Conservation (phyloP, 2,329 filamentous ascomycete species). For the Tolypocladium ophioglossoides region DNA sequence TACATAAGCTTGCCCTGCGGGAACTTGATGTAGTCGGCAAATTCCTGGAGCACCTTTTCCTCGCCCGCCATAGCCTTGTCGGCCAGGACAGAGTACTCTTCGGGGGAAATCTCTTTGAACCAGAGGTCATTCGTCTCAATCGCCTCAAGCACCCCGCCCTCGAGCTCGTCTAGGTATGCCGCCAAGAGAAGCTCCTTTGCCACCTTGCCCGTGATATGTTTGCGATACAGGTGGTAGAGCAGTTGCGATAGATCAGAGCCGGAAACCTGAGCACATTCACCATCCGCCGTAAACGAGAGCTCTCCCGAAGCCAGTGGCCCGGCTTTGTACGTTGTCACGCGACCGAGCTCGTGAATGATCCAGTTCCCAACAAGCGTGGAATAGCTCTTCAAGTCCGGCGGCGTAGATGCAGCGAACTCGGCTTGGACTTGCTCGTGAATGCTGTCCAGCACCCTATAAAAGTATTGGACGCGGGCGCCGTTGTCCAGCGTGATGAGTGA, state of each 20-base stretch:
- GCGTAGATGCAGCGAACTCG: slow-evolving; percentile 8
- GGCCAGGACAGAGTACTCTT: slow-evolving; percentile 39
- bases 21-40: slow-evolving; percentile 31
- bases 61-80: slow-evolving; percentile 32
- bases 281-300: slow-evolving; percentile 29
- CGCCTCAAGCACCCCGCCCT: slow-evolving; percentile 29
- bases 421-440: slow-evolving; percentile 23
- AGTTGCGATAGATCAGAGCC: slow-evolving; percentile 38
- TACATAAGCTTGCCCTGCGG: slow-evolving; percentile 52
- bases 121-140: slow-evolving; percentile 39
- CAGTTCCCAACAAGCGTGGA: slow-evolving; percentile 47
- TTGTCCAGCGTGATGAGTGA: slow-evolving; percentile 68
- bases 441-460: slow-evolving; percentile 52
- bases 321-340: slow-evolving; percentile 54
- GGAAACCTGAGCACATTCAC: slow-evolving; percentile 36
- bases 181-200: slow-evolving; percentile 48
- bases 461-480: slow-evolving; percentile 73
- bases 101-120: slow-evolving; percentile 39
- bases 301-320: slow-evolving; percentile 52
- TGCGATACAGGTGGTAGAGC: slow-evolving; percentile 33
- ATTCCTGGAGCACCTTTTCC: slow-evolving; percentile 34
- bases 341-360: slow-evolving; percentile 68
- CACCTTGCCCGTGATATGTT: slow-evolving; percentile 43
- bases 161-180: slow-evolving; percentile 36
- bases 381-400: slow-evolving; percentile 21